Conservation (phyloP, 2,329 filamentous ascomycete species). For the Ascochyta clinopodiicola region DNA sequence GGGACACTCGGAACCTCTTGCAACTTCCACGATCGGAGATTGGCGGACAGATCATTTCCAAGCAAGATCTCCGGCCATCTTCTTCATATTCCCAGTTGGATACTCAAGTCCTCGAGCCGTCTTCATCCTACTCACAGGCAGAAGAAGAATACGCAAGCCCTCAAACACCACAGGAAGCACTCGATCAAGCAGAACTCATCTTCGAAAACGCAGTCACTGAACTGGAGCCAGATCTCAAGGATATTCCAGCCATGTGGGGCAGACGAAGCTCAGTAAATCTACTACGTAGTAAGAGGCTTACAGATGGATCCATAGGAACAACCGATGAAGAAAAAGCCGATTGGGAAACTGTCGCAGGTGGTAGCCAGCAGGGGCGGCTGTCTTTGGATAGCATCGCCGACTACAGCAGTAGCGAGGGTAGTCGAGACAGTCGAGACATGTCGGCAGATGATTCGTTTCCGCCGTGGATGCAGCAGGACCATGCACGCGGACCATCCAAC, state of each 20-base stretch:
- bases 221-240: slow-evolving; percentile 7
- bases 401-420: slow-evolving; percentile 40
- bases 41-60: background rate
- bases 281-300: slow-evolving; percentile 18
- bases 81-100: slow-evolving; percentile 34
- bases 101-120: slow-evolving; percentile 22
- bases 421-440: slow-evolving; percentile 26
- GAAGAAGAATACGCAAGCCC: slow-evolving; percentile 21
- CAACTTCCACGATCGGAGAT: slow-evolving; percentile 26
- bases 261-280: slow-evolving; percentile 35
- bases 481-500: slow-evolving; percentile 18
- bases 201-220: slow-evolving; percentile 28
- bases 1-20: slow-evolving; percentile 44
- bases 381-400: slow-evolving; percentile 43
- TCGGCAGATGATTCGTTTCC: slow-evolving; percentile 14
- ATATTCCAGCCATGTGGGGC: slow-evolving; percentile 45
- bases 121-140: slow-evolving; percentile 38
- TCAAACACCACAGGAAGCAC: slow-evolving; percentile 33
- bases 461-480: slow-evolving; percentile 19
- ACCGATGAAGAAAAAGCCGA: slow-evolving; percentile 33
- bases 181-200: slow-evolving; percentile 41
- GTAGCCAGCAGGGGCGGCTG: slow-evolving; percentile 24
- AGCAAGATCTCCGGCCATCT: slow-evolving; percentile 24
- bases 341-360: slow-evolving; percentile 44
- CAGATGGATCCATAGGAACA: background rate